phyloP scores from a whole-genome alignment of 371 early-diverging fungal species.

The Capillidium rhysosporum region DNA sequence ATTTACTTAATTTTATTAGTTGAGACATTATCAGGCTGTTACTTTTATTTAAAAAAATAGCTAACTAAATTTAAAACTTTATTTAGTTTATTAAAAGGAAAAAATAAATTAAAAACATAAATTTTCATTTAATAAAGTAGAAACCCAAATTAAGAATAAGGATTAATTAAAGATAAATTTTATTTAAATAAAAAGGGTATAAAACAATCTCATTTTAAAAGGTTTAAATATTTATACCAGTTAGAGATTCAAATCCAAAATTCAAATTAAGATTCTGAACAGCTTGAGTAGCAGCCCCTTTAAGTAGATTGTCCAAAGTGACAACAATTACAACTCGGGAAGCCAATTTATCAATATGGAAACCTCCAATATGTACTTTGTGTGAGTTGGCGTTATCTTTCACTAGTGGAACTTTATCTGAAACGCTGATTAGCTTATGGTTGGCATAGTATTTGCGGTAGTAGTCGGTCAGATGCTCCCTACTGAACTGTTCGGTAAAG shows the following conservation, averaged over 20 bases:
- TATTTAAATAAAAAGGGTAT: no score
- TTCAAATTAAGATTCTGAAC: constrained; percentile 38
- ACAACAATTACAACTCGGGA: constrained; percentile 72
- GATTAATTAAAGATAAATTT: no score
- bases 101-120: no score
- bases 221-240: background rate
- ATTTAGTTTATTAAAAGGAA: no score
- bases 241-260: constrained; percentile 9
- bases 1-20: no score
- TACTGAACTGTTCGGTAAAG: constrained; percentile 21
- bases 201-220: no score
- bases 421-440: constrained; percentile 63
- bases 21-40: no score
- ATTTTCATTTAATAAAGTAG: no score
- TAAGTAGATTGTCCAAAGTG: constrained; percentile 87
- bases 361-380: constrained; percentile 76
- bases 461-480: constrained; percentile 36
- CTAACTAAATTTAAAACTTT: no score
- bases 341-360: constrained; percentile 52
- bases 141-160: no score
- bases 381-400: constrained; percentile 72
- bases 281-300: constrained; percentile 95
- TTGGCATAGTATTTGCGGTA: constrained; percentile 48
- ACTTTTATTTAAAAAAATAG: no score
- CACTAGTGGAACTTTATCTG: constrained; percentile 60